phyloP scores from a whole-genome alignment of 73 alveolate genomes.

The Effrenium voratum region DNA sequence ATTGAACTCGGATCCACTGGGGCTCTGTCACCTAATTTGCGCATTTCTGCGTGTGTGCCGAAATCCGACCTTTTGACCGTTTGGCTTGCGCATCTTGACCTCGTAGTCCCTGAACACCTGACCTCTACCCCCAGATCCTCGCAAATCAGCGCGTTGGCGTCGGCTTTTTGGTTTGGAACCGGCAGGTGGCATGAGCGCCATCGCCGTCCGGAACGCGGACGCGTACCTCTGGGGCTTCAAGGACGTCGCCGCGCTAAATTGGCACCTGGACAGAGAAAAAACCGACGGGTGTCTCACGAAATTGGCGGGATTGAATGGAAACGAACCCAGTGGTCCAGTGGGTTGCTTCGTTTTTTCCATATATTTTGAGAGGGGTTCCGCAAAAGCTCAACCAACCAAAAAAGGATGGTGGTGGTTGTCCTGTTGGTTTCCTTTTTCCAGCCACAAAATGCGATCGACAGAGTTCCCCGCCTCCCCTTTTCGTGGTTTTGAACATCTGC shows the following conservation, averaged over 20 bases:
- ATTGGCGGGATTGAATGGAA: background rate
- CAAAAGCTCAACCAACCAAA: too few relatives aligned
- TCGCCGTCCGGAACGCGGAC: constrained; percentile 21
- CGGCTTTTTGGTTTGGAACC: background rate
- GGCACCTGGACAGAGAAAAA: constrained; percentile 11
- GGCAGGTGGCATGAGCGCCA: constrained; percentile 68
- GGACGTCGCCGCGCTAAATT: constrained; percentile 53
- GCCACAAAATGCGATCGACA: background rate
- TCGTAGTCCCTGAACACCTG: background rate
- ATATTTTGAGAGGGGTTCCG: background rate
- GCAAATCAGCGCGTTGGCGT: background rate
- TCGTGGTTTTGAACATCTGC: too few relatives aligned
- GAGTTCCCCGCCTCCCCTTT: too few relatives aligned
- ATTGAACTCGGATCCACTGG: too few relatives aligned
- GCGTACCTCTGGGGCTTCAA: constrained; percentile 66
- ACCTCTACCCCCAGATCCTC: background rate
- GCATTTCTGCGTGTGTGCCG: background rate
- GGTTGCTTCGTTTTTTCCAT: too few relatives aligned
- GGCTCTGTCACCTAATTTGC: too few relatives aligned
- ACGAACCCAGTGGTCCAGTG: background rate
- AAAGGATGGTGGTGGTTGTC: background rate
- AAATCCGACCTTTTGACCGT: background rate
- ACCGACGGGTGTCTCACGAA: background rate
- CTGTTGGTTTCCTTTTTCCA: background rate
- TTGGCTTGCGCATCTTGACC: background rate